phyloP scores from a whole-genome alignment of 768 basidiomycete genomes.

The Lentinula edodes region DNA sequence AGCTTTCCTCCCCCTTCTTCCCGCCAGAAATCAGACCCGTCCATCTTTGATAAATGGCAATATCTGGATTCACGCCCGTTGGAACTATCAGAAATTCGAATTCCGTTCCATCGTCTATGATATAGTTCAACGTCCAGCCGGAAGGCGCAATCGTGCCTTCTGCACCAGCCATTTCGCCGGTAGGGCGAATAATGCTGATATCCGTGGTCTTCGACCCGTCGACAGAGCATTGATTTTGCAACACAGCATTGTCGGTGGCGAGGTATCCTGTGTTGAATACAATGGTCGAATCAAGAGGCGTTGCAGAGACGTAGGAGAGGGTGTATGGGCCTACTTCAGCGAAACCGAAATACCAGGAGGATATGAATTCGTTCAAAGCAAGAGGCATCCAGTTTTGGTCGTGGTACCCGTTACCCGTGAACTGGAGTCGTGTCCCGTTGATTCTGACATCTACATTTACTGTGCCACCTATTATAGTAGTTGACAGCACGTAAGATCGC shows the following conservation, averaged over 20 bases:
- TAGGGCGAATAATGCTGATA: slow-evolving; percentile 12
- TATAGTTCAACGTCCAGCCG: slow-evolving; percentile 15
- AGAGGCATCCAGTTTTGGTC: slow-evolving; percentile 16
- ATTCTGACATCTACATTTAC: slow-evolving; percentile 13
- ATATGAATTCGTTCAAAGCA: slow-evolving; percentile 14
- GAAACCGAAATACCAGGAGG: slow-evolving; percentile 17
- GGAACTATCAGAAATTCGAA: slow-evolving; percentile 15
- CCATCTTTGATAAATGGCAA: slow-evolving; percentile 19
- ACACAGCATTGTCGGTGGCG: slow-evolving; percentile 13
- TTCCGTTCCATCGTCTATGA: slow-evolving; percentile 14
- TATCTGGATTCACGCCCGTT: slow-evolving; percentile 12
- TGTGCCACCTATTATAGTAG: slow-evolving; percentile 7
- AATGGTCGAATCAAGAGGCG: slow-evolving; percentile 10
- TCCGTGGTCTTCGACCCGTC: slow-evolving; percentile 12
- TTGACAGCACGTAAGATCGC: background rate
- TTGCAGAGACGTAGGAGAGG: slow-evolving; percentile 13
- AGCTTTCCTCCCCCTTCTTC: slow-evolving; percentile 2
- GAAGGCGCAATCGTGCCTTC: slow-evolving; percentile 14
- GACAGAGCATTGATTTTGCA: slow-evolving; percentile 20
- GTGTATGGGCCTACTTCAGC: slow-evolving; percentile 17
- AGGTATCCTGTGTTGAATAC: slow-evolving; percentile 19
- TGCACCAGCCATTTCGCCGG: slow-evolving; percentile 8
- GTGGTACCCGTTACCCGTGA: slow-evolving; percentile 18
- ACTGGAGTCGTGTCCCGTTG: slow-evolving; percentile 13
- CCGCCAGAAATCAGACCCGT: slow-evolving; percentile 11